Evolutionary conservation across 2,329 filamentous ascomycete species (phyloP).

Genomic region (Achaetomium macrosporum): DNA sequence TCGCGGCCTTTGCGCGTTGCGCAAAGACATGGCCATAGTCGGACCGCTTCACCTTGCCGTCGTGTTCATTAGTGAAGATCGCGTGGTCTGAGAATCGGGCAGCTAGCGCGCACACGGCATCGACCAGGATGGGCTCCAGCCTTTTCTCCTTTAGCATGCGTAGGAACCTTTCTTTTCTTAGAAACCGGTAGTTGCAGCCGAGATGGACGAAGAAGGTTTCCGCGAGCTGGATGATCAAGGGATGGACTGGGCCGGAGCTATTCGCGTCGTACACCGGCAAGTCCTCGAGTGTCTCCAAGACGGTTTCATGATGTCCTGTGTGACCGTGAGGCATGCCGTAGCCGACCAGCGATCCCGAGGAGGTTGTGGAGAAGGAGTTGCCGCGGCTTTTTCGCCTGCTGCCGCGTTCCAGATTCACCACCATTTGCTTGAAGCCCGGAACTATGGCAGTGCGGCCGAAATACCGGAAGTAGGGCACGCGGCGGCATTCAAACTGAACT

Average conservation of each 20-base stretch:
- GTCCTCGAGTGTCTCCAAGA: constrained; percentile 42
- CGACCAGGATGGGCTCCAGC: constrained; percentile 77
- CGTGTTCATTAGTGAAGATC: constrained; percentile 45
- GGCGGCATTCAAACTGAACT: constrained; percentile 48
- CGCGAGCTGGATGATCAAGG: constrained; percentile 69
- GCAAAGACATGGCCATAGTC: constrained; percentile 75
- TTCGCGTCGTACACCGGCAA: constrained; percentile 71
- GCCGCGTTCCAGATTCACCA: constrained; percentile 56
- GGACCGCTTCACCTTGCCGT: constrained; percentile 47
- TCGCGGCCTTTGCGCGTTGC: constrained; percentile 73
- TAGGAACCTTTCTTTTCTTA: constrained; percentile 66
- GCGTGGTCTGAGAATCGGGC: constrained; percentile 69
- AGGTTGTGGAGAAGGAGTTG: constrained; percentile 51
- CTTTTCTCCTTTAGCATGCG: constrained; percentile 73
- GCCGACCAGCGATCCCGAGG: constrained; percentile 37
- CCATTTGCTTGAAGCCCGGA: constrained; percentile 89
- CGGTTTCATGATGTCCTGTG: constrained; percentile 39
- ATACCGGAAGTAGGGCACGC: constrained; percentile 84
- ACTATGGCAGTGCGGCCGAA: constrained; percentile 89
- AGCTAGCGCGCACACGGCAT: constrained; percentile 76
- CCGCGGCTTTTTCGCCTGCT: constrained; percentile 54
- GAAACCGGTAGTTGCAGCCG: constrained; percentile 80
- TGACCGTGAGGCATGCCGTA: constrained; percentile 23
- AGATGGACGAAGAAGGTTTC: constrained; percentile 77
- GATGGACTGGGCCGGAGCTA: constrained; percentile 63